phyloP scores from a whole-genome alignment of 805 yeast species.

The Ogataea salicorniae region DNA sequence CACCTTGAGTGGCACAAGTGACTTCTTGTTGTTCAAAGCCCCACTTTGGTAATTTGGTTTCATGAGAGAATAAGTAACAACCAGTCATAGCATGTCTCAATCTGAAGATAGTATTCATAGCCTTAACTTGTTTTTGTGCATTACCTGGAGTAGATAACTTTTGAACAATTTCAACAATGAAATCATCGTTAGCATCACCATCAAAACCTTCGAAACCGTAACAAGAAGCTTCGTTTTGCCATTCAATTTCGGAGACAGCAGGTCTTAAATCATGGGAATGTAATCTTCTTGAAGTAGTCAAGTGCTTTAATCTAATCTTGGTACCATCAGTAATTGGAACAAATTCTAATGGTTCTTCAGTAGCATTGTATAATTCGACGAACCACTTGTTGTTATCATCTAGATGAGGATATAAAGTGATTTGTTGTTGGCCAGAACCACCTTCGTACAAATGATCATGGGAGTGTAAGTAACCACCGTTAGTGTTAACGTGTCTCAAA shows the following conservation, averaged over 20 bases:
- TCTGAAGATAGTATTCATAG: conserved; percentile 66
- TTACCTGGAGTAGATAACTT: conserved; percentile 43
- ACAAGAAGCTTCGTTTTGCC: conserved; percentile 79
- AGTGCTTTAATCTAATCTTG: conserved; percentile 64
- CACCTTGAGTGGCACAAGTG: conserved; percentile 70
- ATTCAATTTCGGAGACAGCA: conserved; percentile 69
- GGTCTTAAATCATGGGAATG: conserved; percentile 83
- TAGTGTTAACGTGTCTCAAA: conserved; percentile 62
- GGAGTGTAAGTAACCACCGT: conserved; percentile 82
- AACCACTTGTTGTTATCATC: conserved; percentile 72
- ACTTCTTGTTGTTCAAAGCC: conserved; percentile 84
- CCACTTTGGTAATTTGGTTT: conserved; percentile 73
- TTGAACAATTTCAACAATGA: conserved; percentile 66
- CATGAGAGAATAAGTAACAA: conserved; percentile 71
- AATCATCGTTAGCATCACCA: conserved; percentile 85
- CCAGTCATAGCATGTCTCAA: conserved; percentile 78
- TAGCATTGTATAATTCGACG: conserved; percentile 60
- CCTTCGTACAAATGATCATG: conserved; percentile 66
- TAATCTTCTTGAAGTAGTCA: conserved; percentile 54
- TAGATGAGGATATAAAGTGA: conserved; percentile 73
- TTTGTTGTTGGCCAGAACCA: conserved; percentile 81
- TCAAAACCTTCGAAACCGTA: conserved; percentile 73
- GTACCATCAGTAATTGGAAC: conserved; percentile 62
- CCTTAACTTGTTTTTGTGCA: conserved; percentile 53
- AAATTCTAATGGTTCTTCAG: conserved; percentile 52